Conservation (phyloP, 2,329 filamentous ascomycete species). For the Fusarium succisae region DNA sequence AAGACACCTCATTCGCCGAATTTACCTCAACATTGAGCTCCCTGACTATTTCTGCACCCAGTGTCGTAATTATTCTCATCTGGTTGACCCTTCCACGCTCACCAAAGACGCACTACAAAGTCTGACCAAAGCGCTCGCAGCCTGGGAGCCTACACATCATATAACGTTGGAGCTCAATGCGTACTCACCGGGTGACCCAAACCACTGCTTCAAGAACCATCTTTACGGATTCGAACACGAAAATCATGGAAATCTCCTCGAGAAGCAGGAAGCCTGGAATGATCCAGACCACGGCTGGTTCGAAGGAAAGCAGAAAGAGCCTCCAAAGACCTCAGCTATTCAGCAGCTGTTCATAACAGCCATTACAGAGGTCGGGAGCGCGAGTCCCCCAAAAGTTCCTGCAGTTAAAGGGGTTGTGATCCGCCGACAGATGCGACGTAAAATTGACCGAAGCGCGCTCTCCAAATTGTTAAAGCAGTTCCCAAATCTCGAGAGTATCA, state of each 20-base stretch:
- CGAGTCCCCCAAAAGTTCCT: background rate
- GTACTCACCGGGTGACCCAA: background rate
- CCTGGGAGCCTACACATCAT: background rate
- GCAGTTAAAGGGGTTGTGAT: background rate
- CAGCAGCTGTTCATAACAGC: background rate
- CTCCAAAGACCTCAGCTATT: background rate
- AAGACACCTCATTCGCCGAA: background rate
- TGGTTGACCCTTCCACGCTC: rapidly evolving
- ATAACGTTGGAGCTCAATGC: background rate
- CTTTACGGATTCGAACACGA: background rate
- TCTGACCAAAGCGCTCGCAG: background rate
- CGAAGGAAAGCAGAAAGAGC: background rate
- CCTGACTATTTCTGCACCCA: background rate
- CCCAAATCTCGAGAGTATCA: background rate
- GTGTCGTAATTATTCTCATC: background rate
- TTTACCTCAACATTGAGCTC: background rate
- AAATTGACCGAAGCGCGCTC: background rate
- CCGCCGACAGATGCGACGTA: background rate
- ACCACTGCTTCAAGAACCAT: slow-evolving; percentile 1
- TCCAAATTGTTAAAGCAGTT: background rate
- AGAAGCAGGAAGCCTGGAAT: background rate
- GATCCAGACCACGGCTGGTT: background rate
- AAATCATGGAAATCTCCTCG: background rate
- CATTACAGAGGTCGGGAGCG: rapidly evolving
- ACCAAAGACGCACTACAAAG: background rate